phyloP scores from a whole-genome alignment of 1,284 basidiomycete species.

The Athelia psychrophila region DNA sequence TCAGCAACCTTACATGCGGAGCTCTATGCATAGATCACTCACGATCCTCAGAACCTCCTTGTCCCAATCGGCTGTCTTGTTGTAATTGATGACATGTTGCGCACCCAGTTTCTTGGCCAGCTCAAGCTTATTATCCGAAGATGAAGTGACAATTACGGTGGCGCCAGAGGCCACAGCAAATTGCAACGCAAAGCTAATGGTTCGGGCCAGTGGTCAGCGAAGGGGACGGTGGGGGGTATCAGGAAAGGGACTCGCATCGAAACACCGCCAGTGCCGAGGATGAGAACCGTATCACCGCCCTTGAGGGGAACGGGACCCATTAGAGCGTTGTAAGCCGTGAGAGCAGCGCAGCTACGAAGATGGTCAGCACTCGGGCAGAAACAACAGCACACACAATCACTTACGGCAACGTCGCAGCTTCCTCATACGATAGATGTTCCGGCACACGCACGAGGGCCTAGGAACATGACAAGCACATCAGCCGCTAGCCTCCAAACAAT shows the following conservation, averaged over 20 bases:
- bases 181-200: slow-evolving; percentile 39
- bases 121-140: slow-evolving; percentile 46
- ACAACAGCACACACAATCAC: too few species aligned
- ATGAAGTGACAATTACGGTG: slow-evolving; percentile 46
- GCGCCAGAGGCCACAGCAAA: slow-evolving; percentile 46
- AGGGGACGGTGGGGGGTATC: too few species aligned
- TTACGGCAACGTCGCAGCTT: not conserved
- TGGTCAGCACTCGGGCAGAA: too few species aligned
- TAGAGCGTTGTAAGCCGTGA: slow-evolving; percentile 46
- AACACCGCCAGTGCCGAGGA: slow-evolving; percentile 47
- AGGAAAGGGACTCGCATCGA: slow-evolving; percentile 34
- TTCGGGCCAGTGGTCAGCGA: not conserved
- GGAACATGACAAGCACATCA: too few species aligned
- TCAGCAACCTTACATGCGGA: not conserved
- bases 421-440: too few species aligned
- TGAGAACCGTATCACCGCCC: slow-evolving; percentile 38
- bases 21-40: slow-evolving; percentile 2
- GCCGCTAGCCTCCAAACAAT: too few species aligned
- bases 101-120: slow-evolving; percentile 35
- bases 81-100: slow-evolving; percentile 45
- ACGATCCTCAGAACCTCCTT: slow-evolving; percentile 34
- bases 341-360: slow-evolving; percentile 25
- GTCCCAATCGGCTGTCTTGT: slow-evolving; percentile 42
- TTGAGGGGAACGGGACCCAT: slow-evolving; percentile 34
- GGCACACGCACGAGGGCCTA: too few species aligned